A percentile compares a stretch with the other conserved stretches of the same genome.
These are phyloP conservation scores for Coemansia pectinata DNA, from an alignment of 192 early-diverging fungal genomes.

Conservation along the genomic window DNA sequence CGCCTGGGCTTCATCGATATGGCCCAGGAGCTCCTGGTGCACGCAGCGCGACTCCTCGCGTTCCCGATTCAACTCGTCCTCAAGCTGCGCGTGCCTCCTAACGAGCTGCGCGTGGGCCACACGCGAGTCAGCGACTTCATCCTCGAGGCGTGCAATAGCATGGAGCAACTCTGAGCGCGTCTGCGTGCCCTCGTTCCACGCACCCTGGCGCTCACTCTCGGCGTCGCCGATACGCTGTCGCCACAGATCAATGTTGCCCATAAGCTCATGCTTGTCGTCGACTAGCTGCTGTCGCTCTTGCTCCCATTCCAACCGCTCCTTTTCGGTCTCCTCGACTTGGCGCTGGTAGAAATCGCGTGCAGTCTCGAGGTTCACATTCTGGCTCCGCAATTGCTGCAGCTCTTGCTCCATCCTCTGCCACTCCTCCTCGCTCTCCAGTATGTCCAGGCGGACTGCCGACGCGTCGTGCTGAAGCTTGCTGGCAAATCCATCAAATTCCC, in stretches of 20 bases:
- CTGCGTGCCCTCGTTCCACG: conserved; percentile 41
- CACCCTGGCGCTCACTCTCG: conserved; percentile 45
- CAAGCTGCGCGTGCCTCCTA: not conserved
- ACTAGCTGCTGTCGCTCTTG: conserved; percentile 37
- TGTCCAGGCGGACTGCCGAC: conserved; percentile 33
- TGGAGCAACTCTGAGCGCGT: conserved; percentile 35
- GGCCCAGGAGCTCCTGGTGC: conserved; percentile 11
- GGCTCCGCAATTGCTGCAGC: conserved; percentile 13
- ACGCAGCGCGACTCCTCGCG: not conserved
- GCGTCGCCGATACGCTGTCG: conserved; percentile 39
- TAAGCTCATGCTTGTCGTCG: conserved; percentile 32
- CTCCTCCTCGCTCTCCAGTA: conserved; percentile 36
- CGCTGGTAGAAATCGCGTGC: conserved; percentile 26
- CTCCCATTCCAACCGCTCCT: conserved; percentile 39
- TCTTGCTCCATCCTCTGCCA: conserved; percentile 40
- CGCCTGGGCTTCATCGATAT: conserved; percentile 8
- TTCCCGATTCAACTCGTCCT: not conserved
- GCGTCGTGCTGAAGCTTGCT: conserved; percentile 37
- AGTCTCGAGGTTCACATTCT: conserved; percentile 25
- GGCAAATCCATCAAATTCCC: conserved; percentile 42
- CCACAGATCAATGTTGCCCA: conserved; percentile 33
- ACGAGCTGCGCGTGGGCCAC: not conserved
- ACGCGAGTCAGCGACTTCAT: conserved; percentile 17
- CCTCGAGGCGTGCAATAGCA: conserved; percentile 31
- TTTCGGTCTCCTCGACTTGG: conserved; percentile 22